phyloP scores from a whole-genome alignment of 129 eudicot genomes.

The Smallanthus sonchifolius region DNA sequence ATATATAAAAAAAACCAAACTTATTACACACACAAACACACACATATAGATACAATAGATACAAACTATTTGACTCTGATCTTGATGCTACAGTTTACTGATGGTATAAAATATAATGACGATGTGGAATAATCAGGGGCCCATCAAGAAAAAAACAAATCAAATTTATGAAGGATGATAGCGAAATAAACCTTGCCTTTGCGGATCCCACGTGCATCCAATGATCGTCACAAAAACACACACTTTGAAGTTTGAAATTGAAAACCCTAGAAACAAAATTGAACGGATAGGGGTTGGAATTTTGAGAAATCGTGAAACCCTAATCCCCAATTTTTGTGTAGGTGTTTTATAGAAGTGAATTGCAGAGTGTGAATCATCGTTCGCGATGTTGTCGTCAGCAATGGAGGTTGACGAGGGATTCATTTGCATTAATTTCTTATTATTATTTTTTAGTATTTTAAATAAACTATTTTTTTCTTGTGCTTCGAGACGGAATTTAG shows the following conservation, averaged over 20 bases:
- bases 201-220: constrained; percentile 47
- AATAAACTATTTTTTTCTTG: no score
- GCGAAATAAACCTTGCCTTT: constrained; percentile 35
- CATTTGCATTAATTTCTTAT: background rate
- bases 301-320: background rate
- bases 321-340: background rate
- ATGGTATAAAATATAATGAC: constrained; percentile 10
- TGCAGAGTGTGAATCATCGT: constrained; percentile 1
- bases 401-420: background rate
- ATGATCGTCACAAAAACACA: constrained; percentile 34
- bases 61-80: constrained; percentile 24
- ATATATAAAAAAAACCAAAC: background rate
- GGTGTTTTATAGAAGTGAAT: constrained; percentile 2
- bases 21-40: constrained; percentile 13
- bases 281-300: constrained; percentile 18
- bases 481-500: no score
- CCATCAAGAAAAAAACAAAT: background rate
- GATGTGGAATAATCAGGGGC: constrained; percentile 24
- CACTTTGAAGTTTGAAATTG: constrained; percentile 12
- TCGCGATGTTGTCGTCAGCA: background rate
- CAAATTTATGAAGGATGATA: constrained; percentile 3
- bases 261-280: constrained; percentile 1
- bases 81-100: constrained; percentile 20
- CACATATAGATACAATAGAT: constrained; percentile 5
- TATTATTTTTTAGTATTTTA: no score